These are phyloP conservation scores for Magnolia sinica DNA, from an alignment of 164 flowering plant genomes.

Conservation along the genomic window DNA sequence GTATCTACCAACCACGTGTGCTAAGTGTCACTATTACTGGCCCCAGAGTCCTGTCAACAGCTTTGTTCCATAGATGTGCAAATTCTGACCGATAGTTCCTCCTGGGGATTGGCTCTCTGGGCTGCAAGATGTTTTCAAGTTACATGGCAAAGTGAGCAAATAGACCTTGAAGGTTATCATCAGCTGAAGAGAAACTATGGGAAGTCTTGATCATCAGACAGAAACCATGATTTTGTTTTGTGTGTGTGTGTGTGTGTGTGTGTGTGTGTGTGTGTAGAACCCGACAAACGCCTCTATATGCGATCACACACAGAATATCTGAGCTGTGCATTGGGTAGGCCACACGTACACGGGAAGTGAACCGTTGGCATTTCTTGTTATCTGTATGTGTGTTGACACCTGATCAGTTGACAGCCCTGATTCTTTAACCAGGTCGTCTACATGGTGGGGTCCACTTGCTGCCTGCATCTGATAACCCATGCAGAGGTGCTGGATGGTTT, in stretches of 20 bases:
- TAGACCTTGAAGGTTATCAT: no score
- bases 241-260: no score
- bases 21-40: conserved; percentile 57
- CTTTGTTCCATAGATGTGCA: conserved; percentile 65
- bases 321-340: not conserved
- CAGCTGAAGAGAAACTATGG: not conserved
- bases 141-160: no score
- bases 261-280: no score
- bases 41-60: conserved; percentile 62
- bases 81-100: conserved; percentile 34
- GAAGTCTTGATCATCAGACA: not conserved
- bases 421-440: not conserved
- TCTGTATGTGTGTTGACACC: not conserved
- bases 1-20: conserved; percentile 70
- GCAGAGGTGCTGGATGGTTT: not conserved
- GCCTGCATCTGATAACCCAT: not conserved
- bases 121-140: conserved; percentile 24
- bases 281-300: no score
- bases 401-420: not conserved
- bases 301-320: not conserved
- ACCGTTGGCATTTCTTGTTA: not conserved
- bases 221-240: not conserved
- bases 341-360: not conserved
- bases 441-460: not conserved
- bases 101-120: conserved; percentile 41